A percentile compares a stretch with the other conserved stretches of the same genome.
Evolutionary conservation across 1,284 basidiomycete species (phyloP).

Genomic region (Psilocybe mexicana): DNA sequence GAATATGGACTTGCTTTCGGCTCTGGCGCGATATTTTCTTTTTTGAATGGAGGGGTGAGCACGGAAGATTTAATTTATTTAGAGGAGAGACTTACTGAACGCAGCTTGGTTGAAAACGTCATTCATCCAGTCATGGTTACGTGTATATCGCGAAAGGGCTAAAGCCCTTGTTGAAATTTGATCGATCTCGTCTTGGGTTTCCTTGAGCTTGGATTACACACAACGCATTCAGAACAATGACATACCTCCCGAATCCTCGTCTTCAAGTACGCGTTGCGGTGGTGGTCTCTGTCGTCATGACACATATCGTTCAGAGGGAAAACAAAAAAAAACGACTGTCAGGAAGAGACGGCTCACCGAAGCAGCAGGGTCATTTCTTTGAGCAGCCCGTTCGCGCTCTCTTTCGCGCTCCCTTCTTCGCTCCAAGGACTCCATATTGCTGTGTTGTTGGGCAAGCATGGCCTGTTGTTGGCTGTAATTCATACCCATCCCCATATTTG

Average conservation of each 20-base stretch:
- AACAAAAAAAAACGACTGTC: not conserved
- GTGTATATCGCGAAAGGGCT: constrained; percentile 67
- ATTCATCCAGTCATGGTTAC: constrained; percentile 82
- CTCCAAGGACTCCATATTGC: constrained; percentile 67
- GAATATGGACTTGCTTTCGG: constrained; percentile 50
- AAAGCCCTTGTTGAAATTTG: constrained; percentile 70
- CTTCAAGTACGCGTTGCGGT: constrained; percentile 42
- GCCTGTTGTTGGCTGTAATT: constrained; percentile 53
- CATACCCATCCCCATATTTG: constrained; percentile 36
- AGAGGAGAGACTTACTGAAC: constrained; percentile 46
- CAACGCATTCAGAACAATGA: not conserved
- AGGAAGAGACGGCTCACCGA: constrained; percentile 26
- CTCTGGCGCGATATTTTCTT: constrained; percentile 33
- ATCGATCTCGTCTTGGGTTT: constrained; percentile 61
- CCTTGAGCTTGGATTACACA: not conserved
- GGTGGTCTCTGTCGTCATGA: constrained; percentile 37
- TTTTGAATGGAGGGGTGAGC: not conserved
- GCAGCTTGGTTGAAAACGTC: constrained; percentile 74
- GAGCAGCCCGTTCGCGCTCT: constrained; percentile 42
- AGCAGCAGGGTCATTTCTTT: constrained; percentile 31
- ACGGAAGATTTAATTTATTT: too few relatives aligned
- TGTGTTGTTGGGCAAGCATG: constrained; percentile 70
- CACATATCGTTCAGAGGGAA: constrained; percentile 13
- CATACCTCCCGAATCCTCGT: constrained; percentile 71
- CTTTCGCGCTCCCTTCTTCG: constrained; percentile 52